A percentile compares a stretch with the other conserved stretches of the same genome.
phyloP scores from a whole-genome alignment of 2,329 filamentous ascomycete genomes.

The Fusarium subglutinans region DNA sequence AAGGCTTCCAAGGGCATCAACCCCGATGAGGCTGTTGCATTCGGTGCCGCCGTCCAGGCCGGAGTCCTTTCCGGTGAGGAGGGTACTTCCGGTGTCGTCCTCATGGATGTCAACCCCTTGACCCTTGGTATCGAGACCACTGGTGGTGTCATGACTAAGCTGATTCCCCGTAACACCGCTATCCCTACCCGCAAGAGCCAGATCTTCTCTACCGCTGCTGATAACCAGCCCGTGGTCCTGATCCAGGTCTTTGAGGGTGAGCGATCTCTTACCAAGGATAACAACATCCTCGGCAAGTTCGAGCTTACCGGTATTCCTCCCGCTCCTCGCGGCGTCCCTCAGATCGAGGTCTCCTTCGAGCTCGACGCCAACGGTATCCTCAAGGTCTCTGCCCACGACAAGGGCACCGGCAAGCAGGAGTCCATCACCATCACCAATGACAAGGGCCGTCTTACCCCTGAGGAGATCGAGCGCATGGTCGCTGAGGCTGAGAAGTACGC shows the following conservation, averaged over 20 bases:
- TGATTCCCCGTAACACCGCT: constrained; percentile 93
- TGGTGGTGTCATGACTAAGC: constrained; percentile 96
- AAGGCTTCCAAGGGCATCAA: constrained; percentile 99
- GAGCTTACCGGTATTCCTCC: constrained; percentile 96
- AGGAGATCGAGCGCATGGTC: constrained; percentile 99
- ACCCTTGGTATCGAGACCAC: constrained; percentile 98
- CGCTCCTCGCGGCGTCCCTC: constrained; percentile 93
- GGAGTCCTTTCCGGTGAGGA: constrained; percentile 92
- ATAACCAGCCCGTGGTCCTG: constrained; percentile 94
- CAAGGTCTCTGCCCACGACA: constrained; percentile 94
- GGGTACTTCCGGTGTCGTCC: constrained; percentile 81
- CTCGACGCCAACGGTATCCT: constrained; percentile 98
- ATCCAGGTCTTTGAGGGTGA: constrained; percentile 98
- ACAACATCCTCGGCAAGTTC: constrained; percentile 98
- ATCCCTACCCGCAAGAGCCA: constrained; percentile 97
- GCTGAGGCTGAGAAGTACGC: constrained; percentile 98
- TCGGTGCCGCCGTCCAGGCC: constrained; percentile 95
- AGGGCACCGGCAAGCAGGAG: constrained; percentile 97
- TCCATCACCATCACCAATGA: constrained; percentile 99
- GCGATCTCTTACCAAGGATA: constrained; percentile 93
- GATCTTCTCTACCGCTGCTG: constrained; percentile 96
- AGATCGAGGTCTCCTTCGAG: constrained; percentile 98
- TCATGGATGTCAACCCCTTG: constrained; percentile 97
- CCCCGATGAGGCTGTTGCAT: constrained; percentile 98
- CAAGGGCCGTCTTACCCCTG: constrained; percentile 94